Base-by-base conservation (phyloP, 2,329 filamentous ascomycete species). In the Penicillium janthinellum region DNA sequence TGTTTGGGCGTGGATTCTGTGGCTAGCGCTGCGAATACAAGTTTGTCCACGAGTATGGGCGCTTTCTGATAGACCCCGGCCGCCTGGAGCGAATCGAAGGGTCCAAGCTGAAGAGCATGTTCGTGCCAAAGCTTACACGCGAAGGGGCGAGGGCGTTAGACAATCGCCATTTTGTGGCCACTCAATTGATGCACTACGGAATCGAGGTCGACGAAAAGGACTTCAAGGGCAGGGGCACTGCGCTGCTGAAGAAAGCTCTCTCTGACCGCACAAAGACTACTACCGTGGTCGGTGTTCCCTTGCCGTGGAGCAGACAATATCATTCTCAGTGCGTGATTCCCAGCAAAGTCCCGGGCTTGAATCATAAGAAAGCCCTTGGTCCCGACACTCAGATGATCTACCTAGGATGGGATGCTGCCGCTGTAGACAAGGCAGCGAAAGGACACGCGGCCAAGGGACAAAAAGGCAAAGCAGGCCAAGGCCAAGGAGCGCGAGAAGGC, bases 151-250 rank as follows among this genome's bases (percentile, higher is more conserved):
- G 31, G 15, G 50, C 51, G 2, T 41, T 59, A 55, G 37, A 45
- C 4, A 50, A 59, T 38, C 12, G 17, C 3, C 8, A 42, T 22
- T 59, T 59, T n/a, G 44, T 55, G 17, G 44, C 44, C 17, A 50
- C 14, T 42, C 63, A 67, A 44, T 34, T 64, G 38, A 61, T 65
- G 49, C 64, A 65, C 55, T 62, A 67, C 37, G 64, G 53, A 1
- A 56, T 67, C 17, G 5, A 39, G 1, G 56, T 65, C 22, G 50
- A 65, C 11, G 53, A 61, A 39, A 3, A 25, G 3, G 28, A 64
- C 14, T 57, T 61, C 42, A 41, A 59, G 17, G 61, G 64, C 20
- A 52, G 61, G 11, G 61, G 64, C 25, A 64, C 59, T 22, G 3
- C 20, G 34, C 39, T 67, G n/a, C 11, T 64, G 55, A 61, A 64